Conservation (phyloP, 1,139 yeast species). For the Sugiyamaella xylanicola region DNA sequence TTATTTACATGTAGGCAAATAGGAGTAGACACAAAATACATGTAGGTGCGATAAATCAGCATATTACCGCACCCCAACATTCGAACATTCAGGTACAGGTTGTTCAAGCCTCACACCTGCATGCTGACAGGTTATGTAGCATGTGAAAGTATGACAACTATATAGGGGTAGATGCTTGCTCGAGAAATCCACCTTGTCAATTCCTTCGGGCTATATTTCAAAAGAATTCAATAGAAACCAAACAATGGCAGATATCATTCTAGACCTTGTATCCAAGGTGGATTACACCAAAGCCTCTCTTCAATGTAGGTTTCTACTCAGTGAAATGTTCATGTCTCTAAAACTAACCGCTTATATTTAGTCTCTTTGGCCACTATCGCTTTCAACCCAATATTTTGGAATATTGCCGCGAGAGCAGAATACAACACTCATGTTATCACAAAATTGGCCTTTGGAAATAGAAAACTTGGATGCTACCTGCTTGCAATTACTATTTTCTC, state of each 20-base stretch:
- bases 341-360: not conserved
- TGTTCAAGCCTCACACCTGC: constrained; percentile 8
- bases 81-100: not conserved
- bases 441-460: constrained; percentile 66
- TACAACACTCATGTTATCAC: constrained; percentile 75
- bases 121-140: not conserved
- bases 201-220: no score
- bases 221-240: not conserved
- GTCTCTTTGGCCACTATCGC: constrained; percentile 54
- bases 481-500: constrained; percentile 81
- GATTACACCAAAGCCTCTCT: constrained; percentile 28
- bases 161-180: not conserved
- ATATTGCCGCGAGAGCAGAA: constrained; percentile 81
- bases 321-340: not conserved
- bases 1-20: no score
- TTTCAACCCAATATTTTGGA: constrained; percentile 96
- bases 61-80: no score
- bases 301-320: constrained; percentile 23
- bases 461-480: constrained; percentile 76
- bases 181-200: constrained; percentile 1
- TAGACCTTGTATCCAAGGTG: constrained; percentile 18
- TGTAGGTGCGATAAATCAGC: no score
- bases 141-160: constrained; percentile 11
- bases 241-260: constrained; percentile 17
- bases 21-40: not conserved